Evolutionary conservation across 805 yeast species (phyloP).

Genomic region (Suhomyces sp.): DNA sequence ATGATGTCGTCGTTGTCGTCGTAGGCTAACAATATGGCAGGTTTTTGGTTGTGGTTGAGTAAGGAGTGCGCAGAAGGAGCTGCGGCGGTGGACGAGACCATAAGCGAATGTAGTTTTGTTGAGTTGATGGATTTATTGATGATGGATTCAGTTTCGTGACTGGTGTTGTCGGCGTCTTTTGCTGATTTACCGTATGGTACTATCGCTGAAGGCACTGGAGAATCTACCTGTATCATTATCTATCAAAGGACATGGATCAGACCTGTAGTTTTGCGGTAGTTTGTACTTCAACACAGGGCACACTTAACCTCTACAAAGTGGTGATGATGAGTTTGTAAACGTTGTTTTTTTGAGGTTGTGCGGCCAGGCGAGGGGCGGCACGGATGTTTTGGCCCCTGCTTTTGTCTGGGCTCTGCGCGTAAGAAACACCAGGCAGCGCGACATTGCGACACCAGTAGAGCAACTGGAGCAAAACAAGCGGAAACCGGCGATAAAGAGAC

Average conservation of each 20-base stretch:
- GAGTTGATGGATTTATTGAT: not conserved
- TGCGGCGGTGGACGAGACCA: not conserved
- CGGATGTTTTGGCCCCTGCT: not conserved
- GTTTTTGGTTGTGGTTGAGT: not conserved
- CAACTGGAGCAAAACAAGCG: not conserved
- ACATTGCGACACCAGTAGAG: not conserved
- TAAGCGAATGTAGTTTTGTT: not conserved
- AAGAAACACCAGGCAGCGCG: not conserved
- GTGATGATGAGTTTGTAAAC: not conserved
- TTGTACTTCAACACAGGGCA: not conserved
- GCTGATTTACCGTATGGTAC: not conserved
- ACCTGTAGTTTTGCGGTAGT: not conserved
- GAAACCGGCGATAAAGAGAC: not conserved
- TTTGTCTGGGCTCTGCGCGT: not conserved
- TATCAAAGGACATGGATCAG: not conserved
- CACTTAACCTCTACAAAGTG: not conserved
- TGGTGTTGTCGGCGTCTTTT: not conserved
- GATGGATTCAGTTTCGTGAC: not conserved
- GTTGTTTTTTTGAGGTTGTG: not conserved
- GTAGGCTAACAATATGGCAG: not conserved
- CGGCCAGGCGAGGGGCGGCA: not conserved
- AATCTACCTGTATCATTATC: constrained; percentile 2
- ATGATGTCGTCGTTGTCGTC: not conserved
- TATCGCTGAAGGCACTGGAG: not conserved
- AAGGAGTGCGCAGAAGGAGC: not conserved